Evolutionary conservation across 352 stramenopile species (phyloP), one percentile per base, ranked within the genome.

Genomic region (Phytopythium sindhum): DNA sequence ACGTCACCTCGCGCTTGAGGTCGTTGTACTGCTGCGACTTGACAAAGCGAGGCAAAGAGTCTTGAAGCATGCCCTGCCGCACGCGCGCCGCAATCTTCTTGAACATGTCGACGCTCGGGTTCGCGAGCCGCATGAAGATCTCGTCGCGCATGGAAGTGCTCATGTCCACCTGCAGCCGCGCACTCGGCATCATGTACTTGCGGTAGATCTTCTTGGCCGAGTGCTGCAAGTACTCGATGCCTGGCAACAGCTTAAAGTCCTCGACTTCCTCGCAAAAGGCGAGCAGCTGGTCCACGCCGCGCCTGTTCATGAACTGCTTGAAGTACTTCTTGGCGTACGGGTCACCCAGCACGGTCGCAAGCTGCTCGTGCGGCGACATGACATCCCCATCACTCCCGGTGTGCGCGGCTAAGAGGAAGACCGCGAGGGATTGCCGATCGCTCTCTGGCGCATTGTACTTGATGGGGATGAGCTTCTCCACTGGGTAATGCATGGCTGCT

Each of bases 121-220:
- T 90, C 21, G 77, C 48, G 24, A 94, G 67, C 21, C 73, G 70
- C 57, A 84, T 64, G 42, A 68, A 82, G 63, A 94, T 90, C 50
- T 94, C 86, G 35, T 91, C 78, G 14, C 86, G 84, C 81, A 94
- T 92, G 9, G 79, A 73, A 10, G 75, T 84, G 65, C 80, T 90
- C 83, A 94, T 94, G 71, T 94, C 86, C 0, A 94, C 86, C 60
- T 94, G 86, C 29, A 94, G 72, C 52, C 88, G 84, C 28, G 86
- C 81, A 41, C 67, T 85, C 19, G 83, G 81, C 56, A 89, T 70
- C 51, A 94, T 88, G 61, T 94, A 94, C 66, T 94, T 94, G 55
- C 82, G 80, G 59, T 90, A 93, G 59, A 94, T 89, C 66, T 94
- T 94, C 69, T 90, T 91, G 62, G 86, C 86, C 23, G 80, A 88